phyloP scores from a whole-genome alignment of 2,329 filamentous ascomycete species.

The Penicillium sp. region DNA sequence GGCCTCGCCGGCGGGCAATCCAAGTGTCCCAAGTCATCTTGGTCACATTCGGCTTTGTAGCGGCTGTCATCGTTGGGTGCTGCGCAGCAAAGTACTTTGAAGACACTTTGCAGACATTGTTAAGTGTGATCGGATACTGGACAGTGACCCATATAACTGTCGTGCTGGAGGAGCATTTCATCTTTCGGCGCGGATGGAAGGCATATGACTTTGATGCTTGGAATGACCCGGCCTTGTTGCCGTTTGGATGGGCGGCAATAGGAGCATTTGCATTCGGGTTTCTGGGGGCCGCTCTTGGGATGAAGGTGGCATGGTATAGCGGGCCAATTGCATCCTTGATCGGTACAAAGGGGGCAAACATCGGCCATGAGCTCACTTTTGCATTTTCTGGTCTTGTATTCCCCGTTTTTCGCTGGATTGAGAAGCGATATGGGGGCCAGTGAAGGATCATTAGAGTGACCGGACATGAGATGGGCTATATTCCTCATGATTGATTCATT shows the following conservation, averaged over 20 bases:
- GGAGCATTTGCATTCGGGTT: conserved; percentile 42
- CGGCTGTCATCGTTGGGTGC: conserved; percentile 42
- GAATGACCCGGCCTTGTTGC: conserved; percentile 36
- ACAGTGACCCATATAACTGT: conserved; percentile 49
- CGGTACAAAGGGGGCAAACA: conserved; percentile 41
- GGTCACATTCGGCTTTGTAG: conserved; percentile 43
- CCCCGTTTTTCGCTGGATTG: conserved; percentile 38
- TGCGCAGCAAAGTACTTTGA: conserved; percentile 41
- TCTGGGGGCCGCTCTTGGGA: conserved; percentile 42
- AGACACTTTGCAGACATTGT: conserved; percentile 52
- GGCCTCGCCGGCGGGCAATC: conserved; percentile 47
- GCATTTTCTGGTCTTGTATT: conserved; percentile 40
- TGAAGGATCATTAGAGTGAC: conserved; percentile 10
- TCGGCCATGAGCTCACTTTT: conserved; percentile 45
- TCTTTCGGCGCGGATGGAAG: conserved; percentile 42
- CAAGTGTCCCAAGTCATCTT: conserved; percentile 41
- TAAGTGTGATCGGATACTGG: conserved; percentile 58
- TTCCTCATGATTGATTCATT: not conserved
- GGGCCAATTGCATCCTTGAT: conserved; percentile 41
- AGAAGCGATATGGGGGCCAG: conserved; percentile 37
- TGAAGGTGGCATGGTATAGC: conserved; percentile 46
- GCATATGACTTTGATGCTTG: conserved; percentile 45
- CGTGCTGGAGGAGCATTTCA: conserved; percentile 43
- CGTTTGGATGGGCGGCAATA: conserved; percentile 45
- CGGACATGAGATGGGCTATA: not conserved